Base-by-base conservation (phyloP, 108 stramenopile species). In the Skeletonema potamos region DNA sequence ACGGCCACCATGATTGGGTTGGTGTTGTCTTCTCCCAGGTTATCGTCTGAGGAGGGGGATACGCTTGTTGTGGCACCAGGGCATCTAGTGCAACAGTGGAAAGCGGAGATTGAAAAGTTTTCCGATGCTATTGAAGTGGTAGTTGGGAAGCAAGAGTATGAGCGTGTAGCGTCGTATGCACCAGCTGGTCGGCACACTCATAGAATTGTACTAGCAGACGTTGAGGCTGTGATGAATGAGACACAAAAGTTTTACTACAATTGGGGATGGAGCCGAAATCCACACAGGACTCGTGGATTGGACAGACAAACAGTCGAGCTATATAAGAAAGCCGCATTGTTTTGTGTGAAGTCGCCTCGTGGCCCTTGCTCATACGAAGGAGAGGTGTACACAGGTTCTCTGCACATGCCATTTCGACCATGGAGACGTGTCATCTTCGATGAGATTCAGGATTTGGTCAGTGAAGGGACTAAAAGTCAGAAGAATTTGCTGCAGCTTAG, bases 401-500 rank as follows among this genome's bases (percentile, higher is more conserved):
- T 74, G 56, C 73, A 74, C 67, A 18, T 60, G 43, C 73, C 73
- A 17, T 68, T 68, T 26, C 30, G 73, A 4, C 66, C 66, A 28
- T 74, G 73, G 73, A 58, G 73, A 12, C 27, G 73, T 20, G 73
- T 74, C 12, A 74, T 74, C 18, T 74, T 68, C 46, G 73, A 74
- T 68, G 73, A 74, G 58, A 68, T 74, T 61, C 73, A 74, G 34
- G 73, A 74, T 33, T 44, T 74, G 4, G 73, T 74, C 4, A 60
- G 57, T 36, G 73, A 74, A 27, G 73, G 73, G n/a, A 68, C 73
- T 11, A 43, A 17, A 0, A 46, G 43, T 15, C 73, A 74, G 43
- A 74, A 74, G 73, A 74, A 74, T 48, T 32, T 74, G 36, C 39
- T 74, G 20, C 73, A 74, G 67, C 66, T 74, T 7, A 68, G 66